Conservation (phyloP, 2,329 filamentous ascomycete genomes). For the Venturia asperata region DNA sequence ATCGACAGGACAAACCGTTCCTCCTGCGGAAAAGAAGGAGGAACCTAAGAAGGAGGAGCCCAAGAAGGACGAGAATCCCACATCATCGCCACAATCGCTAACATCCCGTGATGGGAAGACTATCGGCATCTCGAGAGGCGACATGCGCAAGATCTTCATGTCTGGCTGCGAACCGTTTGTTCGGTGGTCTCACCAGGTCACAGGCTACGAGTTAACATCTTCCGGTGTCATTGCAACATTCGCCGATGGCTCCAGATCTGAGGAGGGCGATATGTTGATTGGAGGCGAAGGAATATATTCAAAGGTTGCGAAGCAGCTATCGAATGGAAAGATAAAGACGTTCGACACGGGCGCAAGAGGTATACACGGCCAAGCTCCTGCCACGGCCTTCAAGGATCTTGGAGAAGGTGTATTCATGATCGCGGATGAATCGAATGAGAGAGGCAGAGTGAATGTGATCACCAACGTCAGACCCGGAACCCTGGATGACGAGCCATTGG, state of each 20-base stretch:
- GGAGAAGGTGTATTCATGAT: constrained; percentile 58
- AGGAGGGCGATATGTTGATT: constrained; percentile 53
- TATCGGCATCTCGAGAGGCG: constrained; percentile 55
- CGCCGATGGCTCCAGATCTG: constrained; percentile 51
- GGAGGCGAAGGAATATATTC: constrained; percentile 59
- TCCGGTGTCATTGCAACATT: constrained; percentile 53
- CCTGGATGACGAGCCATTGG: constrained; percentile 51
- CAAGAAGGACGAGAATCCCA: constrained; percentile 26
- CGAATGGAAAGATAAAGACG: constrained; percentile 50
- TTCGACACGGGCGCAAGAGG: constrained; percentile 58
- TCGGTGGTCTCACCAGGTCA: constrained; percentile 50
- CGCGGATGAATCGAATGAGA: constrained; percentile 41
- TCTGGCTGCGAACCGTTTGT: constrained; percentile 50
- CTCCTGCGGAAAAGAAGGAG: constrained; percentile 20
- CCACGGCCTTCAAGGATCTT: constrained; percentile 52
- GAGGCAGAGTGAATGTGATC: constrained; percentile 49
- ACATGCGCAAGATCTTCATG: constrained; percentile 55
- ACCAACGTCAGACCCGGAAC: constrained; percentile 57
- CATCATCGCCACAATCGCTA: constrained; percentile 30
- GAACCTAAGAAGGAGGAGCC: constrained; percentile 15
- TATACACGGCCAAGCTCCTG: constrained; percentile 59
- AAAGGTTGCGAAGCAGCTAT: constrained; percentile 53
- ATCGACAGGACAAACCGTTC: constrained; percentile 43
- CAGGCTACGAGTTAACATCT: constrained; percentile 50
- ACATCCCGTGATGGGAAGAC: constrained; percentile 50